Base-by-base conservation (phyloP, 73 alveolate species). In the Blepharisma stoltei region DNA sequence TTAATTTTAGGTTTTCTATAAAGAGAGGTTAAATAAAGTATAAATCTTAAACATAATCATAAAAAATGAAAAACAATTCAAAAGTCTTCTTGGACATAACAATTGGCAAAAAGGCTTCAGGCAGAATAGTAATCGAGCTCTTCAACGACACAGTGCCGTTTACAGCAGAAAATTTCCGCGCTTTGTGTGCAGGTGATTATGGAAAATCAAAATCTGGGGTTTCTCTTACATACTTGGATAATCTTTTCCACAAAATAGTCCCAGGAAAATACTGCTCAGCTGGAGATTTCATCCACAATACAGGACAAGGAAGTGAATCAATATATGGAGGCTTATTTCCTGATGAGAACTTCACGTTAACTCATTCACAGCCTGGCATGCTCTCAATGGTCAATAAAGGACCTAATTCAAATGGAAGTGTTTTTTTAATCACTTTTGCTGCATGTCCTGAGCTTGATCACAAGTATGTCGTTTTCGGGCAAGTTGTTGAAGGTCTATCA, bases 341-440 rank as follows among this genome's bases (percentile, higher is more conserved):
- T 7, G 97, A 92, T 82, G 99, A 94, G 81, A 93, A 90, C 85
- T 92, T 94, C 84, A 76, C 86, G 82, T 71, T 90, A 50, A 84
- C 87, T 70, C 99, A 94, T 80, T 77, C 92, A 21, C 86, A 93
- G 68, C 88, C 93, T 32, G 92, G 92, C 52, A 81, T 87, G 20
- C 78, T 94, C 37, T 94, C 99, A 7, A 92, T 92, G 97, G 95
- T 94, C 18, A 89, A 85, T 65, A 92, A 96, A 70, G 99, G 99
- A 23, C 94, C 97, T 49, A 88, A 90, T 82, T 90, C 98, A 38
- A 92, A 92, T 82, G 93, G 96, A 54, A 83, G 95, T 70, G 45
- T 55, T 25, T 84, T 84, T 53, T 50, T 84, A 54, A 84, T 84
- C 9, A 84, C 92, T 25, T 54, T 81, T 18, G 70, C 71, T 69